Evolutionary conservation across 345 rosid species (phyloP), one percentile per base, ranked within the genome.

Genomic region (Salix brachista): DNA sequence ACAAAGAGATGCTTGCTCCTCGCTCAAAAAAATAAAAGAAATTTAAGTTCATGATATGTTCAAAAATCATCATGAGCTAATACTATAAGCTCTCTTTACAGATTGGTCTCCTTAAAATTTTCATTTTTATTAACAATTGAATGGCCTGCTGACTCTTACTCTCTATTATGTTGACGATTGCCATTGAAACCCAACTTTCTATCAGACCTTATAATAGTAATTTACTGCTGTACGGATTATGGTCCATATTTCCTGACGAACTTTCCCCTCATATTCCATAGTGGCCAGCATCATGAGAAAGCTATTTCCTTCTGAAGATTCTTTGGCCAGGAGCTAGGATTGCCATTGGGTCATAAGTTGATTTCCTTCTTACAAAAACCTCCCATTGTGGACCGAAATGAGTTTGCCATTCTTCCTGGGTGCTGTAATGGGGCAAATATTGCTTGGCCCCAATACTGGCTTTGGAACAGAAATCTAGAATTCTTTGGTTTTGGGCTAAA

Each of bases 251-350:
- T 61, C 44, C 76, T 7, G 37, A 68, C 37, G 69, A 77, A 75
- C 54, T 68, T 58, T 4, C 73, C 48, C 71, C 37, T 48, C 46
- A 65, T 80, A 32, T 75, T n/a, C 72, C 81, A 26, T 79, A 39
- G 77, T 71, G 61, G 68, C 77, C 80, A 71, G 60, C 36, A 65
- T 68, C 85, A 80, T 73, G 79, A 75, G 78, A 76, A 72, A 39
- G 79, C 67, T 67, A 73, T 79, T 79, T 82, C 79, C 91, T 87
- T 90, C 69, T 75, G 84, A 96, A 96, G 67, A 93, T 91, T 83
- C 82, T 87, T 72, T 93, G 98, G 3, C 98, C 99, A 0, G 97
- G 99, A 19, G 94, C 92, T 76, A 95, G 96, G 67, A 95, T 89
- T 66, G 90, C 88, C 68, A 89, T 80, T 78, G 96, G 98, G 77